phyloP scores from a whole-genome alignment of 352 stramenopile species.

The Phytophthora tentaculata region DNA sequence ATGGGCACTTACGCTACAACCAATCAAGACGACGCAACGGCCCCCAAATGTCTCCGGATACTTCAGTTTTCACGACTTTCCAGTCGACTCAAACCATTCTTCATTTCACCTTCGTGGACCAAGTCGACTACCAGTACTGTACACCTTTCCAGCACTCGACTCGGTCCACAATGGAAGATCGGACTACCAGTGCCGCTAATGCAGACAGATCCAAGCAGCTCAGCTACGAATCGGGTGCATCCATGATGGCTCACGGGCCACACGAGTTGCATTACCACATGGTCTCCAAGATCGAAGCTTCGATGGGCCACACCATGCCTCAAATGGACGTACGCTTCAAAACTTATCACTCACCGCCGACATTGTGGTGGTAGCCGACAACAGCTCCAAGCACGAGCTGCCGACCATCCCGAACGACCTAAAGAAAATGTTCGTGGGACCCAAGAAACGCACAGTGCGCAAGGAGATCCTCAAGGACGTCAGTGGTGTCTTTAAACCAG shows the following conservation, averaged over 20 bases:
- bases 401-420: conserved; percentile 39
- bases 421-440: conserved; percentile 33
- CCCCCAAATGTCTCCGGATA: background rate
- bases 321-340: conserved; percentile 58
- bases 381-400: conserved; percentile 30
- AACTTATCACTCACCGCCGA: conserved; percentile 49
- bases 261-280: conserved; percentile 43
- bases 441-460: conserved; percentile 35
- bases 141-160: background rate
- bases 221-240: conserved; percentile 27
- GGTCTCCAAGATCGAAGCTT: conserved; percentile 30
- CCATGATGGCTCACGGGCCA: conserved; percentile 41
- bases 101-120: background rate
- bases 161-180: conserved; percentile 1
- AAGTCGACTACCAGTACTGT: too few relatives aligned
- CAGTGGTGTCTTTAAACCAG: conserved; percentile 38
- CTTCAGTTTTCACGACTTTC: background rate
- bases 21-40: background rate
- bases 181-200: background rate
- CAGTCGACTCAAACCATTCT: background rate
- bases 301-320: conserved; percentile 40
- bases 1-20: background rate
- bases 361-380: conserved; percentile 37
- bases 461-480: conserved; percentile 50
- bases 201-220: conserved; percentile 13